Evolutionary conservation across 2,329 filamentous ascomycete genomes (phyloP), one percentile per base, ranked within the genome.

Genomic region (Metarhizium brunneum): DNA sequence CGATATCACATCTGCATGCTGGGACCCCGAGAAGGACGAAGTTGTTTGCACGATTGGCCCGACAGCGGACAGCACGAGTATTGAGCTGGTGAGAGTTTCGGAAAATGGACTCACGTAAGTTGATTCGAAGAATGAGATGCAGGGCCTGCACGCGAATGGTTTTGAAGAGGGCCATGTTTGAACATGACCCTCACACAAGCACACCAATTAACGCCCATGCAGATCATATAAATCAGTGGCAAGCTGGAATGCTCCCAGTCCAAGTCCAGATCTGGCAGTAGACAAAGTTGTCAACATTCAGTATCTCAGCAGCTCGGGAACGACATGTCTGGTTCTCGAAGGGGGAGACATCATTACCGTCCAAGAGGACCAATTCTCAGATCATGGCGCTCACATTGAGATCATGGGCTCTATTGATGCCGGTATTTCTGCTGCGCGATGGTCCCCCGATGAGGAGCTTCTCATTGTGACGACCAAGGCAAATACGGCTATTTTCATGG

Each of bases 371-470:
- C 62, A 65, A 40, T 63, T 62, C 30, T 65, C 62, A 50, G 62
- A 59, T 25, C 84, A 80, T 57, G 84, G 88, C 68, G 88, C 91
- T 42, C 85, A 88, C 63, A 91, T 99, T 63, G 94, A 97, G 71
- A 97, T 99, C 63, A 84, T 97, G 60, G 94, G 94, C 48, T 95
- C 91, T 38, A 89, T 99, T 42, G 91, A 96, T 72, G 88, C 87
- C 57, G 94, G 92, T 29, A 96, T 99, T 63, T 83, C 85, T 29
- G 90, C 91, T 16, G 92, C 92, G 16, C 82, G 84, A 62, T 99
- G 94, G 94, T 95, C 92, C 43, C 92, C 92, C 2, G 94, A 99
- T 66, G 92, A 96, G 66, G 92, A 97, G 68, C 78, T 97, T 18
- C 76, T 99, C 48, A 84, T 88, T 55, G 83, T 99, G 59, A 84